These are phyloP conservation scores for Metschnikowia gelsemii DNA, from an alignment of 805 yeast species.

Conservation along the genomic window DNA sequence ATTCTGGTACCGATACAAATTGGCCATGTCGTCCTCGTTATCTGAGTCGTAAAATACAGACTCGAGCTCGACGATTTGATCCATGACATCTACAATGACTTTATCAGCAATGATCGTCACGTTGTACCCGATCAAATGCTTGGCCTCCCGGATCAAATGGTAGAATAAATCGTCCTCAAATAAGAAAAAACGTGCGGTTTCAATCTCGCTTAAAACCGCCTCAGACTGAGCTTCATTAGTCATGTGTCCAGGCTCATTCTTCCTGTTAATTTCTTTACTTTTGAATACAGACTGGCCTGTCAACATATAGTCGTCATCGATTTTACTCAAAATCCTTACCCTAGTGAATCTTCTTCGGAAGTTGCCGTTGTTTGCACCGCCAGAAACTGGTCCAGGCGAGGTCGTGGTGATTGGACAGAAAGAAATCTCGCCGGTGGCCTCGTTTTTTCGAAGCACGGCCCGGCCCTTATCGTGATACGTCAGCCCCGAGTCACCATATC, in stretches of 20 bases:
- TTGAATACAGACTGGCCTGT: constrained; percentile 50
- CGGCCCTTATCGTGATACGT: constrained; percentile 70
- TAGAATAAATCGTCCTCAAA: constrained; percentile 89
- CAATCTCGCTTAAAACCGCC: constrained; percentile 51
- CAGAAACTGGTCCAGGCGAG: constrained; percentile 27
- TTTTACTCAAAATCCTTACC: constrained; percentile 57
- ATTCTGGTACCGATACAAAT: constrained; percentile 31
- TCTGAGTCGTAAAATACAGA: constrained; percentile 46
- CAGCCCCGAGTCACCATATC: constrained; percentile 90
- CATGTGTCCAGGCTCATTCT: too few species aligned
- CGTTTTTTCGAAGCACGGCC: constrained; percentile 62
- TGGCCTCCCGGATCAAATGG: constrained; percentile 75
- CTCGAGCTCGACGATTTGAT: constrained; percentile 71
- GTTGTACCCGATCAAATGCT: constrained; percentile 62
- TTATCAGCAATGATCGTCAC: constrained; percentile 65
- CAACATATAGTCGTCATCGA: constrained; percentile 52
- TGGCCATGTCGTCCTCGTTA: constrained; percentile 38
- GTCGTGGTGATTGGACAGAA: constrained; percentile 30
- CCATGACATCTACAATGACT: constrained; percentile 61
- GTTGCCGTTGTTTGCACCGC: constrained; percentile 22
- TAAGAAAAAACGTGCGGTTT: constrained; percentile 65
- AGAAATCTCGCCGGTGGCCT: constrained; percentile 31
- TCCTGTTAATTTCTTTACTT: constrained; percentile 11
- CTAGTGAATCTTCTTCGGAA: constrained; percentile 50
- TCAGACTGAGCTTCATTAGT: too few species aligned